These are phyloP conservation scores for Eremochloa ophiuroides DNA, from an alignment of 176 grass and related monocot genomes.

Conservation along the genomic window DNA sequence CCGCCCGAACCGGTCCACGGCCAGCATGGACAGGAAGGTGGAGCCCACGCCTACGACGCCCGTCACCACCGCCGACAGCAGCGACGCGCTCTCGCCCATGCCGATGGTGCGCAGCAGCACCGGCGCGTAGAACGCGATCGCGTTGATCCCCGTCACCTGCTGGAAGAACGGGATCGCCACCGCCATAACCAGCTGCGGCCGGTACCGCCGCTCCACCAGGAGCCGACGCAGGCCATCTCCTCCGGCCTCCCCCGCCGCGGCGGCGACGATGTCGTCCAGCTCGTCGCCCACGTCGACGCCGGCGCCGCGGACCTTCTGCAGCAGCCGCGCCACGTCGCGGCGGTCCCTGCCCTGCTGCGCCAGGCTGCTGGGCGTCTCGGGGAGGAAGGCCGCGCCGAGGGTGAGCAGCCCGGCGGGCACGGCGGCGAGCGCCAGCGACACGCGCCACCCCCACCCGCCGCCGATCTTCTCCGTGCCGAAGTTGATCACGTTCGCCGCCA, in stretches of 20 bases:
- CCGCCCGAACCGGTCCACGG: conserved; percentile 54
- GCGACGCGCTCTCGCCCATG: conserved; percentile 61
- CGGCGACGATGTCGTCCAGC: conserved; percentile 38
- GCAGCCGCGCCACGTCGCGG: conserved; percentile 1
- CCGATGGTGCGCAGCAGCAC: conserved; percentile 57
- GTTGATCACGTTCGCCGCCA: conserved; percentile 61
- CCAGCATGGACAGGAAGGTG: conserved; percentile 23
- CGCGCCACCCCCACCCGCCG: conserved; percentile 55
- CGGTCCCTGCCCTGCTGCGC: conserved; percentile 38
- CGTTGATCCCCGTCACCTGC: conserved; percentile 61
- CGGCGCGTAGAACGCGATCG: conserved; percentile 71
- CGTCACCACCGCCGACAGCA: conserved; percentile 41
- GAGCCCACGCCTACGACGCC: conserved; percentile 18
- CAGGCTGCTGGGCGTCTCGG: conserved; percentile 61
- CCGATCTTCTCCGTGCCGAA: conserved; percentile 57
- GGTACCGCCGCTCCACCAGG: conserved; percentile 26
- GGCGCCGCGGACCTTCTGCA: conserved; percentile 49
- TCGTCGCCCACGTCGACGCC: conserved; percentile 34
- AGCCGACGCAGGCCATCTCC: neutral
- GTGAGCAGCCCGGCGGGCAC: conserved; percentile 49
- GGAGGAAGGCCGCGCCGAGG: conserved; percentile 49
- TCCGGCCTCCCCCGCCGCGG: accelerated
- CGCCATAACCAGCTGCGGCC: conserved; percentile 48
- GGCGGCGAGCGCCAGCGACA: conserved; percentile 51
- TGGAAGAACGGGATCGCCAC: conserved; percentile 55